Percentiles rank a stretch among this genome's conserved stretches.
Evolutionary conservation across 176 grass and related monocot species (phyloP).

Genomic region (maize (Zea mays)): Zm-B73-REFERENCE-NAM-5.0 NC_050098.1:197417001-197417500

Average conservation of each 20-base stretch:
- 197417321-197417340: constrained; percentile 18
- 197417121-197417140: constrained; percentile 19
- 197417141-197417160: constrained; percentile 34
- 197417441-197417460: constrained; percentile 22
- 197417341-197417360: constrained; percentile 5
- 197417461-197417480: too few relatives aligned
- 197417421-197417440: not conserved
- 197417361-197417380: not conserved
- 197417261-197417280: constrained; percentile 70
- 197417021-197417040: too few relatives aligned
- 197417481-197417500: too few relatives aligned
- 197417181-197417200: constrained; percentile 72
- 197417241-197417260: constrained; percentile 93
- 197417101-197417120: constrained; percentile 3
- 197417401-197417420: not conserved
- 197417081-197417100: not conserved
- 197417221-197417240: constrained; percentile 90
- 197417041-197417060: too few relatives aligned
- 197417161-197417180: constrained; percentile 53
- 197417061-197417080: not conserved
- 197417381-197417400: not conserved
- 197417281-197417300: constrained; percentile 98
- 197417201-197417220: constrained; percentile 70
- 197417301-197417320: constrained; percentile 62
- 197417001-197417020: too few relatives aligned